Conservation (phyloP, 495 filamentous ascomycete species). For the Hypoxylon perforatum region DNA sequence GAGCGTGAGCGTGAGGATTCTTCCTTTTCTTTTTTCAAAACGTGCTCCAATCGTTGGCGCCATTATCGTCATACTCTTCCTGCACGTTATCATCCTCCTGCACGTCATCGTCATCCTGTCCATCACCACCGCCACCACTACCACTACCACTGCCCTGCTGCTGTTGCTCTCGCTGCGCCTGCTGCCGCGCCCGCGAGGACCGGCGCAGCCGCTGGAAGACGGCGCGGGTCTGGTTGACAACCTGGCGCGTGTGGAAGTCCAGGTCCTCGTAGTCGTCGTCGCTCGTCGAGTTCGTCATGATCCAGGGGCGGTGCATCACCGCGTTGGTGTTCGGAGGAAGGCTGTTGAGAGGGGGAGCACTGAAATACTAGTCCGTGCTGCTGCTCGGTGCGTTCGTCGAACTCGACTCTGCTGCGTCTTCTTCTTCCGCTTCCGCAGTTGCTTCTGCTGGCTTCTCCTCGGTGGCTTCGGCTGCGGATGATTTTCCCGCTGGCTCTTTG, state of each 20-base stretch:
- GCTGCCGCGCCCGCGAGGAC: no score
- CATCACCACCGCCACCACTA: background rate
- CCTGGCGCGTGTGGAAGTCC: no score
- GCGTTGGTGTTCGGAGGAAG: no score
- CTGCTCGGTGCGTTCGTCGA: conserved; percentile 16
- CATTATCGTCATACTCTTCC: no score
- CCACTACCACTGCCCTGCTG: background rate
- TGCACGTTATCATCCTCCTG: no score
- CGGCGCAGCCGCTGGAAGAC: conserved; percentile 14
- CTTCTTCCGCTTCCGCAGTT: conserved; percentile 18
- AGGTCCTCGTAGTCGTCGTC: no score
- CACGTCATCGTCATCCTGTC: conserved; percentile 10
- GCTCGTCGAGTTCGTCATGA: conserved; percentile 13
- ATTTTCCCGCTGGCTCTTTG: conserved; percentile 4
- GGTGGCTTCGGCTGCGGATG: conserved; percentile 26
- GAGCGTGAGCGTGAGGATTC: no score
- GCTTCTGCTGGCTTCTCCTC: conserved; percentile 16
- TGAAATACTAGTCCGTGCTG: conserved; percentile 43
- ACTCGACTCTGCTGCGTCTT: conserved; percentile 24
- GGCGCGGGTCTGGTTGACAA: no score
- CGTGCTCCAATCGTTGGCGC: no score
- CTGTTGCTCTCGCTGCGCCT: no score
- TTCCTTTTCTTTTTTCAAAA: no score
- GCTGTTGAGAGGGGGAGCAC: conserved; percentile 5
- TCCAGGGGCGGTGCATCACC: conserved; percentile 11